Base-by-base conservation (phyloP, 805 yeast species). In the Yarrowia hollandica region DNA sequence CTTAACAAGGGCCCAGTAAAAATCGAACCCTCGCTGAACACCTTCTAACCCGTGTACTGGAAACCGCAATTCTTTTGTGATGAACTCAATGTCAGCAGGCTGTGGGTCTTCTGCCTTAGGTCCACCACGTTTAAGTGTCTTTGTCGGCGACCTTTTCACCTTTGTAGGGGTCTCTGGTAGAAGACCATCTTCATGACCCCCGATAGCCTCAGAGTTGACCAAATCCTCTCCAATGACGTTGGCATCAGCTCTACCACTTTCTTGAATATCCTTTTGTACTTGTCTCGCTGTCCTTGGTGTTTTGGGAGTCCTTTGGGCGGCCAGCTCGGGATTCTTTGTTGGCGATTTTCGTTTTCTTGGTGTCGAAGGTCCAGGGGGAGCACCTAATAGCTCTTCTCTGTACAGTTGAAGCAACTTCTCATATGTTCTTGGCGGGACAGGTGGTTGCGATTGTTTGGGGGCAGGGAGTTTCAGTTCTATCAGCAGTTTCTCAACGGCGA, bases 1-100 rank as follows among this genome's bases (percentile, higher is more conserved):
- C 34, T 67, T 69, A 10, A 70, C 74, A 18, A 71, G 64, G 16
- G 64, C 66, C 14, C 59, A 42, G 63, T 68, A 71, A 55, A 65
- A 67, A 30, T 44, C 55, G 59, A 64, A 69, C 2, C 71, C 72
- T 11, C 62, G 61, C 7, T 61, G 58, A 9, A 71, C 65, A 11
- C 68, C 70, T 15, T 61, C 65, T 31, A 44, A 19, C 9, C 63
- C 62, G 12, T 60, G 59, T n/a, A 59, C 50, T 12, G 60, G 22
- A 11, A 65, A 59, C 5, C 63, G 64, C 23, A 66, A 52, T 8
- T 60, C 62, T 7, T 30, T 48, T 15, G 66, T 44, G 10, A 66
- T 56, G 21, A 35, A 15, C n/a, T 59, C 61, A 10, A 67, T 55
- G 21, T 64, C 65, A 3, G 26, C 46, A 0, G 48, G 55, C 31